Base-by-base conservation (phyloP, 2,329 filamentous ascomycete species). In the Aureobasidium musti region DNA sequence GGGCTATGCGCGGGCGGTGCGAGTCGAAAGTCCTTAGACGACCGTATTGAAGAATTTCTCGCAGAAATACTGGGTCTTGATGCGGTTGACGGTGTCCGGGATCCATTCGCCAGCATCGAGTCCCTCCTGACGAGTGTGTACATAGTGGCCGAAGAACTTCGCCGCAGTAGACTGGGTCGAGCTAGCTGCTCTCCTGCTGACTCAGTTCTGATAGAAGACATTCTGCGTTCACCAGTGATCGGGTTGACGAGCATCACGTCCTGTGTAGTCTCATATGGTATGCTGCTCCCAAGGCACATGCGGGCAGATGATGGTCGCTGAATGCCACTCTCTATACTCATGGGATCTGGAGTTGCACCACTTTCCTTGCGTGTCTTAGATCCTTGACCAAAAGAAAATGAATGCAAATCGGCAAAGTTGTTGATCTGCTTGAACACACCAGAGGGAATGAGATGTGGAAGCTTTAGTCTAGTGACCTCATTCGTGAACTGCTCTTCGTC, bases 81-180 rank as follows among this genome's bases (percentile, higher is more conserved):
- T 23, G 30, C 52, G 11, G 28, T 59, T 19, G 50, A 65, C 14
- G 21, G 14, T 19, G 26, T 65, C 0, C 63, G 52, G 11, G 3
- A 2, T 26, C 41, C 37, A 6, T 23, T 33, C n/a, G 26, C 41
- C 14, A 43, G 19, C 17, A 57, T 8, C 13, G 65, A 66, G 14
- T 66, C 65, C 26, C 65, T n/a, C 19, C 65, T 66, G 10, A 66
- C 65, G 8, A 66, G 43, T n/a, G 53, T 59, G 26, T 53, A 66
- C 65, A 60, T 53, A n/a, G 43, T 30, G 1, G 45, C 23, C n/a
- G 45, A 41, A 19, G 43, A 53, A 33, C 33, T 26, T 35, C 47
- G 41, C 5, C 53, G 33, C 8, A 53, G 17, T 26, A 45, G 43
- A 14, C 65, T 60, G 4, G 65, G 65, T 35, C 33, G 41, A 23